Base-by-base conservation (phyloP, 495 filamentous ascomycete genomes). In the Podospora tetraspora region DNA sequence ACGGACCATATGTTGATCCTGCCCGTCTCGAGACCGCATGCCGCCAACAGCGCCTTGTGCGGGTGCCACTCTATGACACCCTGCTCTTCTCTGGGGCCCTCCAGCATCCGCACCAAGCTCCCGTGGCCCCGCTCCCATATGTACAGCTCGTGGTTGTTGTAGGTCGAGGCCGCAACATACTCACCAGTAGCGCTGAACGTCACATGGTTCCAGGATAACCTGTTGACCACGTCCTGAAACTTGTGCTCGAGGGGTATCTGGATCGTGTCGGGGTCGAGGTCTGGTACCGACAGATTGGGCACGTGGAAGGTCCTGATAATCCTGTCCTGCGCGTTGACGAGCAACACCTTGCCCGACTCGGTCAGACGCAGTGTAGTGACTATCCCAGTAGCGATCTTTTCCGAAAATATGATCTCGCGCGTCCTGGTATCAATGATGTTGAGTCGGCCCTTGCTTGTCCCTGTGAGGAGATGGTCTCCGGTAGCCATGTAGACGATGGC, bases 61-160 rank as follows among this genome's bases (percentile, higher is more conserved):
- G 95, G 96, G 77, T 99, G 95, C 95, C 95, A 99, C 83, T 99
- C 95, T 1, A 97, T 92, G 7, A 93, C 89, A 23, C 93, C 93
- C 34, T 97, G 86, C 76, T 99, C 95, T 78, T 99, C 95, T 68
- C 93, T 93, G 10, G 94, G 92, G 0, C 93, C 93, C 76, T 99
- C 95, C 21, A 98, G 83, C 80, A 99, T 98, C 78, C 96, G 94
- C 61, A 96, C 93, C 22, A 99, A 80, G 70, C 91, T 94, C n/a
- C 94, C 95, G 74, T 93, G 90, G 62, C 88, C 90, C 61, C 95
- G 88, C 80, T 99, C 95, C 95, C 95, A 99, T 59, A 99, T 92
- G 78, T 98, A 98, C 68, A 99, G 91, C 75, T 98, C 94, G 66
- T 97, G 92, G 75, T 97, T 98, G 83, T 97, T 97, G 77, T 90